These are phyloP conservation scores for Paecilomyces fulvus DNA, from an alignment of 2,329 filamentous ascomycete genomes.

Conservation along the genomic window DNA sequence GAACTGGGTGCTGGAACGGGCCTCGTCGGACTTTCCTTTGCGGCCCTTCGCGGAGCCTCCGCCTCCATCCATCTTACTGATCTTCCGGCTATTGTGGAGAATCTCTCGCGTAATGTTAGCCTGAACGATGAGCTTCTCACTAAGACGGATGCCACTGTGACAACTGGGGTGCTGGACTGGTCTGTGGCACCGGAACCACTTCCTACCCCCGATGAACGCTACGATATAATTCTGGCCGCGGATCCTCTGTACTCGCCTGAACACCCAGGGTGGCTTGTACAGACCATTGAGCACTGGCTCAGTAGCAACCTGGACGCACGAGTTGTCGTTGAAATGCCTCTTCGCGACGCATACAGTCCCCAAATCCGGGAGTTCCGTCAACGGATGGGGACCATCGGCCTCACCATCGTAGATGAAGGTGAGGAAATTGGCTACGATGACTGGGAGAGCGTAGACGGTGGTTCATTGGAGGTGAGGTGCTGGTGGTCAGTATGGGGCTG, in stretches of 20 bases:
- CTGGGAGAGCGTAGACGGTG: conserved; percentile 36
- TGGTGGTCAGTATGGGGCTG: conserved; percentile 43
- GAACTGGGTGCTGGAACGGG: conserved; percentile 89
- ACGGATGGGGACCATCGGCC: conserved; percentile 49
- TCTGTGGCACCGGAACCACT: conserved; percentile 23
- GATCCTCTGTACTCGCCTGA: conserved; percentile 81
- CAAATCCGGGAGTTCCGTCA: conserved; percentile 57
- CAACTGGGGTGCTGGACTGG: conserved; percentile 68
- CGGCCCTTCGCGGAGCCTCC: conserved; percentile 52
- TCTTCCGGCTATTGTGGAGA: conserved; percentile 71
- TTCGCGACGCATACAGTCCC: conserved; percentile 58
- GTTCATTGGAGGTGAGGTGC: conserved; percentile 34
- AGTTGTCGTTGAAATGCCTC: conserved; percentile 71
- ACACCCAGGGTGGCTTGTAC: conserved; percentile 66
- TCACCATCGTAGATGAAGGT: conserved; percentile 45
- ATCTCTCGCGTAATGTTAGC: conserved; percentile 65
- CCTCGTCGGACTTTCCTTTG: conserved; percentile 78
- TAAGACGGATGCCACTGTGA: conserved; percentile 47
- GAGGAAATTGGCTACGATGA: conserved; percentile 40
- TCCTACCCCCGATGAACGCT: conserved; percentile 26
- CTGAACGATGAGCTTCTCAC: conserved; percentile 53
- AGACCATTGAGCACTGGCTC: conserved; percentile 62
- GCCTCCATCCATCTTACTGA: conserved; percentile 69
- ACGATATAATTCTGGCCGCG: conserved; percentile 67
- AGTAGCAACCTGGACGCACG: conserved; percentile 48